Base-by-base conservation (phyloP, 805 yeast genomes). In the Candida corydali region DNA sequence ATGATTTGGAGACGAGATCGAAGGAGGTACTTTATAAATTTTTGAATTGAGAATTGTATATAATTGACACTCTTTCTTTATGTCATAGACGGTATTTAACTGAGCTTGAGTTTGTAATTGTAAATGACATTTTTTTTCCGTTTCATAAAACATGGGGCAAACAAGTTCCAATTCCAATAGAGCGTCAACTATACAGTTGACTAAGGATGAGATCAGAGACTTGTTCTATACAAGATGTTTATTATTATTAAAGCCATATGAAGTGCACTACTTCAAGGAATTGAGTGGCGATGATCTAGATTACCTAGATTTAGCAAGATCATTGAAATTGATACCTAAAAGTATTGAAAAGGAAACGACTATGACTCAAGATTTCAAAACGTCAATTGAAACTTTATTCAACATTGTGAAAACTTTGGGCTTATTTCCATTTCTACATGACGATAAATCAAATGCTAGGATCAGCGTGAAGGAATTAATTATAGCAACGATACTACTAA, bases 351-450 rank as follows among this genome's bases (percentile, higher is more conserved):
- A 46, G 0, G 27, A 36, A 34, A 27, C 10, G 39, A 41, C 5
- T 33, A 27, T 17, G 14, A 19, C 20, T 19, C 4, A 12, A 17
- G 18, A 9, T 24, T 23, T 30, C 8, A 16, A 23, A 8, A 12
- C 19, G 8, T 27, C 36, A 18, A 18, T 35, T 12, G 42, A 58
- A 5, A 24, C 69, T 2, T 36, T 80, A 0, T 68, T 66, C 47
- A 54, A 61, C 5, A 54, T 73, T 4, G 51, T 76, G 11, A 53
- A 57, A 20, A 63, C 65, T 4, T 37, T 82, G 19, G 68, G 77
- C 1, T 59, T 60, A 18, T 74, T 71, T 46, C 86, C 86, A 0
- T 64, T 76, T 36, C 39, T 76, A 6, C 53, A 58, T 16, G 63
- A 62, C 12, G 44, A 52, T 20, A 52, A 51, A 6, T 55, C 63